phyloP scores from a whole-genome alignment of 257 asterid species.

The Primulina huaijiensis region DNA sequence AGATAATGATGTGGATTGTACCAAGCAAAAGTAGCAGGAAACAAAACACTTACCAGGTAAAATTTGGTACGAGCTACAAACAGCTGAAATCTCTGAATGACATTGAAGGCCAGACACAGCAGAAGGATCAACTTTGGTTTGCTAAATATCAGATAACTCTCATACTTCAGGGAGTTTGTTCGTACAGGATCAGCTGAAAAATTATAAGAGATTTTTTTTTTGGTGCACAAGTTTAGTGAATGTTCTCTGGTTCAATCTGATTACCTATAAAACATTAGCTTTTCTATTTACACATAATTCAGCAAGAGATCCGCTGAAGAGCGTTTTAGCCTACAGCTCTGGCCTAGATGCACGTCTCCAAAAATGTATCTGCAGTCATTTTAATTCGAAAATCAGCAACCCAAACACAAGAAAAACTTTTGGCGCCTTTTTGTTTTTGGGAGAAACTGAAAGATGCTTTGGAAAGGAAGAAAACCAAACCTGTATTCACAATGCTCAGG shows the following conservation, averaged over 20 bases:
- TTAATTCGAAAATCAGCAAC: conserved; percentile 16
- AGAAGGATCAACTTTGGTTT: too few species aligned
- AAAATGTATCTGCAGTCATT: conserved; percentile 60
- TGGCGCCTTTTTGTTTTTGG: conserved; percentile 4
- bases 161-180: background rate
- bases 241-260: background rate
- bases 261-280: background rate
- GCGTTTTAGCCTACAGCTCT: conserved; percentile 89
- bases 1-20: background rate
- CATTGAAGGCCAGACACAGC: too few species aligned
- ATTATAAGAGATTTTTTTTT: background rate
- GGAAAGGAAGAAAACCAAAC: conserved; percentile 31
- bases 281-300: conserved; percentile 51
- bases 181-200: background rate
- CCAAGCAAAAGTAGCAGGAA: background rate
- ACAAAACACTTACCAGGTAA: background rate
- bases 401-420: conserved; percentile 6
- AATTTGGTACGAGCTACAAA: background rate
- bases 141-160: background rate
- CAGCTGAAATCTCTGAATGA: background rate
- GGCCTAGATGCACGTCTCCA: conserved; percentile 97
- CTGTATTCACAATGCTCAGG: conserved; percentile 94
- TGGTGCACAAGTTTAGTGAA: background rate
- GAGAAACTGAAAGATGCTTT: conserved; percentile 3
- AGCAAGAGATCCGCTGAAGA: conserved; percentile 70